Evolutionary conservation across 1,139 yeast species (phyloP).

Genomic region (Pichia sp.): DNA sequence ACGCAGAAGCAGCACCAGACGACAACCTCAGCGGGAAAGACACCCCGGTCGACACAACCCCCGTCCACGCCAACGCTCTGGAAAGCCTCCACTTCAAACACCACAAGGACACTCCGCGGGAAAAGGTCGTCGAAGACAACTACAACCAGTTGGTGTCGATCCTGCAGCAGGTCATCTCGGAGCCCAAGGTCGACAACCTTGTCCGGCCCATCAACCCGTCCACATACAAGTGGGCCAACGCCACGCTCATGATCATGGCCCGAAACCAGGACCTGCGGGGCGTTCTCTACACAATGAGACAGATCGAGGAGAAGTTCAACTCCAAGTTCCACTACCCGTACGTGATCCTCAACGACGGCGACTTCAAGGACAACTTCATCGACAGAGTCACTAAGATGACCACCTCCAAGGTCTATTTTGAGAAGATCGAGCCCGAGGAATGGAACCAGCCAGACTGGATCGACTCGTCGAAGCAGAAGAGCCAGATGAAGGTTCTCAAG

Average conservation of each 20-base stretch:
- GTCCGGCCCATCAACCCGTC: constrained; percentile 12
- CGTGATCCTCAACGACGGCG: constrained; percentile 70
- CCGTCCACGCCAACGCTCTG: not conserved
- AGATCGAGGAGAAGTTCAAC: constrained; percentile 64
- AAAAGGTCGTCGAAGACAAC: constrained; percentile 37
- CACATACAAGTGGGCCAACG: constrained; percentile 52
- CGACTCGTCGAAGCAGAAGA: constrained; percentile 40
- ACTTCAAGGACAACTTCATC: constrained; percentile 58
- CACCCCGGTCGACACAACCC: not conserved
- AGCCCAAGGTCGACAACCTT: constrained; percentile 45
- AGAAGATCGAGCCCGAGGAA: constrained; percentile 46
- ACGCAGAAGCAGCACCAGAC: not conserved
- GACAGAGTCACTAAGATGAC: constrained; percentile 38
- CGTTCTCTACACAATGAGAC: constrained; percentile 49
- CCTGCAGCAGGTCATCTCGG: constrained; percentile 36
- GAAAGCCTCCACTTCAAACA: constrained; percentile 18
- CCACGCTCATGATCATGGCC: constrained; percentile 69
- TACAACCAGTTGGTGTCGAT: constrained; percentile 34
- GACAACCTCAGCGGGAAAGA: not conserved
- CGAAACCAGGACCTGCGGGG: constrained; percentile 55
- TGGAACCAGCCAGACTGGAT: constrained; percentile 68
- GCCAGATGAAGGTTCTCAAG: constrained; percentile 39
- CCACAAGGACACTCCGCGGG: constrained; percentile 18
- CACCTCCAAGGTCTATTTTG: constrained; percentile 54
- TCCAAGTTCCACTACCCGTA: constrained; percentile 70